Percentiles rank a stretch among this genome's conserved stretches.
These are phyloP conservation scores for Spizellomyces sp. DNA, from an alignment of 192 early-diverging fungal genomes.

Conservation along the genomic window DNA sequence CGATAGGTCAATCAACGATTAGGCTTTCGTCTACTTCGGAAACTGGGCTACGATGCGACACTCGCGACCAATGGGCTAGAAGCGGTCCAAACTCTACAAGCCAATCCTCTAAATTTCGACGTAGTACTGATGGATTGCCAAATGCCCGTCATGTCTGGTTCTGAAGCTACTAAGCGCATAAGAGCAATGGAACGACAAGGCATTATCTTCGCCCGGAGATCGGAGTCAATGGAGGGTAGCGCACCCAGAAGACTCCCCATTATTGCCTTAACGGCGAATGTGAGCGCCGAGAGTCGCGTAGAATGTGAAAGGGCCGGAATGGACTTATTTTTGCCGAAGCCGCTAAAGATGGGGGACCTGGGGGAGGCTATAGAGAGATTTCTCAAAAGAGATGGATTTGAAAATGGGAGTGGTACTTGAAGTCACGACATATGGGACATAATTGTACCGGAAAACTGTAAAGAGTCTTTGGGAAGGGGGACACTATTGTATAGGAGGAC, in stretches of 20 bases:
- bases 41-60: slow-evolving; percentile 2
- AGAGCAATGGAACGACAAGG: slow-evolving; percentile 10
- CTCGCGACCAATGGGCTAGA: slow-evolving; percentile 21
- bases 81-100: slow-evolving; percentile 8
- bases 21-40: slow-evolving; percentile 2
- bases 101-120: not conserved
- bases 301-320: slow-evolving; percentile 21
- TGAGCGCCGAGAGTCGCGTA: not conserved
- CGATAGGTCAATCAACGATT: slow-evolving; percentile 22
- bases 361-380: not conserved
- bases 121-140: slow-evolving; percentile 19
- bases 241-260: not conserved
- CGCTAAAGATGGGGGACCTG: slow-evolving; percentile 6
- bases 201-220: not conserved
- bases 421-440: no score
- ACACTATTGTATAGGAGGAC: no score
- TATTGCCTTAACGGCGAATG: slow-evolving; percentile 18
- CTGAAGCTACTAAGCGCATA: slow-evolving; percentile 4
- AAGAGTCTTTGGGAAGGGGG: no score
- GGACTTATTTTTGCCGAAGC: slow-evolving; percentile 21
- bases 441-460: no score
- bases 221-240: not conserved
- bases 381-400: not conserved
- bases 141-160: slow-evolving; percentile 24
- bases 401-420: no score